A percentile compares a stretch with the other conserved stretches of the same genome.
These are phyloP conservation scores for Thelonectria discophora DNA, from an alignment of 2,329 filamentous ascomycete species.

Conservation along the genomic window DNA sequence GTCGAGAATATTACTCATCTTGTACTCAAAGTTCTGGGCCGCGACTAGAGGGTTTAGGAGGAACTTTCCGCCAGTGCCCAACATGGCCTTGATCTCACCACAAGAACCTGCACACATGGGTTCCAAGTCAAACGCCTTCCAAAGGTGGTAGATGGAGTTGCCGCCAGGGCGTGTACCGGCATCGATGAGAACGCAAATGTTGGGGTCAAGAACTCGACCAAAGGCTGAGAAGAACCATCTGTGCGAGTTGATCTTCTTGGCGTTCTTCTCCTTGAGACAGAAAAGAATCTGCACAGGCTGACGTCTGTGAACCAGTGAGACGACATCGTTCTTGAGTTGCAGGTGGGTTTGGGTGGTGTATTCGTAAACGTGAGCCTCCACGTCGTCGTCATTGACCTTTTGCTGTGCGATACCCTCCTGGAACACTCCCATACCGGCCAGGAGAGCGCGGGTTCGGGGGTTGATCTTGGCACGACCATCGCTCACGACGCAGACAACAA, in stretches of 20 bases:
- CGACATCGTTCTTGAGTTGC: constrained; percentile 88
- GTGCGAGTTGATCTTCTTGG: constrained; percentile 99
- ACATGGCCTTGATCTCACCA: constrained; percentile 98
- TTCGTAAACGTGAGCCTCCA: constrained; percentile 97
- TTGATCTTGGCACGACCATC: constrained; percentile 98
- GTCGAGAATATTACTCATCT: constrained; percentile 99
- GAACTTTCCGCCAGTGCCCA: constrained; percentile 84
- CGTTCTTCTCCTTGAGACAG: constrained; percentile 98
- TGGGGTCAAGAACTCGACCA: constrained; percentile 88
- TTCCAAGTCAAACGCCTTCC: constrained; percentile 98
- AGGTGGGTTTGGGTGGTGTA: constrained; percentile 89
- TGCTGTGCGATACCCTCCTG: constrained; percentile 99
- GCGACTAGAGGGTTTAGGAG: constrained; percentile 93
- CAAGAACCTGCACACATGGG: constrained; percentile 98
- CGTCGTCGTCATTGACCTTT: constrained; percentile 94
- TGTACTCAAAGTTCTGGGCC: constrained; percentile 99
- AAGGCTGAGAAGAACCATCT: constrained; percentile 99
- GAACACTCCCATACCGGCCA: constrained; percentile 95
- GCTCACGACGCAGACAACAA: constrained; percentile 96
- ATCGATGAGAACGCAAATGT: constrained; percentile 95
- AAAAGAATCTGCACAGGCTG: constrained; percentile 97
- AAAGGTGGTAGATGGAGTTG: constrained; percentile 96
- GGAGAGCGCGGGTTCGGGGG: constrained; percentile 83
- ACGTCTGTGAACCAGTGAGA: constrained; percentile 82
- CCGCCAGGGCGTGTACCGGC: constrained; percentile 94